Percentiles rank a stretch among this genome's conserved stretches.
Evolutionary conservation across 192 early-diverging fungal species (phyloP).

Genomic region (Podila epigama): DNA sequence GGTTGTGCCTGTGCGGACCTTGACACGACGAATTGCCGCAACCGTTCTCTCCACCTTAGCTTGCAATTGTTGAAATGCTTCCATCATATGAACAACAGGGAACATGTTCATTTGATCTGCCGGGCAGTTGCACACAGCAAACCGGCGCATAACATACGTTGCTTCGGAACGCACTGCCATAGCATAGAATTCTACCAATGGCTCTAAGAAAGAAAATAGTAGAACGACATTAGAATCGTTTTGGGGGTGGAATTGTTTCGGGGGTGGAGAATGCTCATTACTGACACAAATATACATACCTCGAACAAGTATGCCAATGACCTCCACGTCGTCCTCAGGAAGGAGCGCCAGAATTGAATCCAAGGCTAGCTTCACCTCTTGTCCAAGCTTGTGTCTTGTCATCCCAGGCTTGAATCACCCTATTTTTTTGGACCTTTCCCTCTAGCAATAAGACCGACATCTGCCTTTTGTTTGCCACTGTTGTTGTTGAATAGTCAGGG

Average conservation of each 20-base stretch:
- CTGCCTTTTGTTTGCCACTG: background rate
- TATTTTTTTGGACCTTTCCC: constrained; percentile 5
- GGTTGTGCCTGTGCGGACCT: background rate
- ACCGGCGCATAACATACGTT: constrained; percentile 22
- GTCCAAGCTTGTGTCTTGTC: constrained; percentile 15
- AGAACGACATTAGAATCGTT: background rate
- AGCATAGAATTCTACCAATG: constrained; percentile 12
- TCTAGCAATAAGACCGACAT: constrained; percentile 2
- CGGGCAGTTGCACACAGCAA: no score
- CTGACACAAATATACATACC: constrained; percentile 3
- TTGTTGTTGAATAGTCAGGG: constrained; percentile 9
- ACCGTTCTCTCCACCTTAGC: background rate
- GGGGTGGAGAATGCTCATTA: background rate
- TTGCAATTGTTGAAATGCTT: background rate
- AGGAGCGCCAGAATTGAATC: constrained; percentile 14
- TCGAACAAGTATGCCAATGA: constrained; percentile 17
- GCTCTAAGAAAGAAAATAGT: constrained; percentile 1
- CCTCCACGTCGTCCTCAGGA: constrained; percentile 11
- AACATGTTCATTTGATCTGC: background rate
- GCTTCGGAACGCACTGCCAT: constrained; percentile 13
- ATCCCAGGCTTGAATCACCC: constrained; percentile 10
- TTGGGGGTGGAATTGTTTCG: background rate
- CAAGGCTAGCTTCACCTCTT: constrained; percentile 25
- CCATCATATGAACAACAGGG: background rate
- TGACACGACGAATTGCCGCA: background rate